These are phyloP conservation scores for Ogataea methylovora DNA, from an alignment of 805 yeast species.

Conservation along the genomic window DNA sequence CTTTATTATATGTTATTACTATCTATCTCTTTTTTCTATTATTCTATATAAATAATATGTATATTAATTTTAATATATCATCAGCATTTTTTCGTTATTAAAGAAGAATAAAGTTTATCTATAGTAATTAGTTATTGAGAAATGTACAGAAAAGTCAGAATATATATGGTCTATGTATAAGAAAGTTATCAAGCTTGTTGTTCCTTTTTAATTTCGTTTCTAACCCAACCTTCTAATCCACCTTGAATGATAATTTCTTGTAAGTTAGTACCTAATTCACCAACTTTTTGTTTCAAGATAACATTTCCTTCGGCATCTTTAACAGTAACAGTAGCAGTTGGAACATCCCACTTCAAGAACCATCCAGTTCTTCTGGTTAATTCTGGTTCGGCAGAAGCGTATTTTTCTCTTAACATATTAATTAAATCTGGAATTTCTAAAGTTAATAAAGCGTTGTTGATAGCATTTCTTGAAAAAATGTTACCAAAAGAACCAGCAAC, in stretches of 20 bases:
- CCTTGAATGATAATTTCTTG: constrained; percentile 97
- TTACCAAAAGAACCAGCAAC: constrained; percentile 98
- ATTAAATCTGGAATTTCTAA: constrained; percentile 89
- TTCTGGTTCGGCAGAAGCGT: constrained; percentile 46
- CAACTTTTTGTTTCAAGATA: constrained; percentile 78
- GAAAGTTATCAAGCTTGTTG: neutral
- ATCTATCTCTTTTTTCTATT: no score
- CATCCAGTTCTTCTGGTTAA: constrained; percentile 93
- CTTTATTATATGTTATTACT: no score
- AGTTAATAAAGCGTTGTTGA: constrained; percentile 91
- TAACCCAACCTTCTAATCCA: constrained; percentile 98
- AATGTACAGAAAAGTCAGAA: neutral
- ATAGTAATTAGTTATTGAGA: no score
- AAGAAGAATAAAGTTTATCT: neutral
- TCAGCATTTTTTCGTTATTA: neutral
- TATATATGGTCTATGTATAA: neutral
- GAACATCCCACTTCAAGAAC: constrained; percentile 89
- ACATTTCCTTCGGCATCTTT: constrained; percentile 55
- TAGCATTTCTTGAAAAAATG: constrained; percentile 91
- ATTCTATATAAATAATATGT: no score
- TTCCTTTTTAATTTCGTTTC: constrained; percentile 46
- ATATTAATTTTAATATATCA: no score
- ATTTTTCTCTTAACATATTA: constrained; percentile 64
- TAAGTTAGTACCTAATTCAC: constrained; percentile 89
- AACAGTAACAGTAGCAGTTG: constrained; percentile 73